Evolutionary conservation across 208 protist species (phyloP).

Genomic region (Spongospora subterranea): DNA sequence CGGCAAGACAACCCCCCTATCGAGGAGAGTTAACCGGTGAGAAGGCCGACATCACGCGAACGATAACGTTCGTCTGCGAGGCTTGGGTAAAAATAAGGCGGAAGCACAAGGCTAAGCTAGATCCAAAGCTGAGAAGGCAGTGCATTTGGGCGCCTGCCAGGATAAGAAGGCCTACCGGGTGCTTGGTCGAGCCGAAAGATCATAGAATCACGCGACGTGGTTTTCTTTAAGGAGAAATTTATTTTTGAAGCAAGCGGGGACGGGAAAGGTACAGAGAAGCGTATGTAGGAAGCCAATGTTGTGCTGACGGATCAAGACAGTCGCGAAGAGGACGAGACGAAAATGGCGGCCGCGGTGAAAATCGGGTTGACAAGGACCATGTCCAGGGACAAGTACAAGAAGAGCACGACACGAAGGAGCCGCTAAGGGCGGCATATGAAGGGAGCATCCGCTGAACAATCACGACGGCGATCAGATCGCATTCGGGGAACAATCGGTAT

Average conservation of each 20-base stretch:
- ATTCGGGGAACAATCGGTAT: not conserved
- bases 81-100: not conserved
- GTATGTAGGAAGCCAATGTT: too few relatives aligned
- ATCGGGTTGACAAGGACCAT: not conserved
- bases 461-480: not conserved
- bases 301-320: too few relatives aligned
- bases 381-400: not conserved
- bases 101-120: not conserved
- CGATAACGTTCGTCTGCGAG: not conserved
- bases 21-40: not conserved
- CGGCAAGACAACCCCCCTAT: not conserved
- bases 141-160: not conserved
- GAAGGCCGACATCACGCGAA: not conserved
- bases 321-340: too few relatives aligned
- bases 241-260: not conserved
- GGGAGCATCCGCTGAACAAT: not conserved
- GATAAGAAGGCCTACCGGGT: not conserved
- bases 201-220: not conserved
- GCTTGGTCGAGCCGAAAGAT: slow-evolving; percentile 27
- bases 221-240: not conserved
- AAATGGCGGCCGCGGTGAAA: not conserved
- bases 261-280: not conserved
- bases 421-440: not conserved
- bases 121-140: not conserved
- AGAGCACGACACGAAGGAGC: too few relatives aligned